Conservation (phyloP, 2,329 filamentous ascomycete genomes). For the Alternaria sp. region DNA sequence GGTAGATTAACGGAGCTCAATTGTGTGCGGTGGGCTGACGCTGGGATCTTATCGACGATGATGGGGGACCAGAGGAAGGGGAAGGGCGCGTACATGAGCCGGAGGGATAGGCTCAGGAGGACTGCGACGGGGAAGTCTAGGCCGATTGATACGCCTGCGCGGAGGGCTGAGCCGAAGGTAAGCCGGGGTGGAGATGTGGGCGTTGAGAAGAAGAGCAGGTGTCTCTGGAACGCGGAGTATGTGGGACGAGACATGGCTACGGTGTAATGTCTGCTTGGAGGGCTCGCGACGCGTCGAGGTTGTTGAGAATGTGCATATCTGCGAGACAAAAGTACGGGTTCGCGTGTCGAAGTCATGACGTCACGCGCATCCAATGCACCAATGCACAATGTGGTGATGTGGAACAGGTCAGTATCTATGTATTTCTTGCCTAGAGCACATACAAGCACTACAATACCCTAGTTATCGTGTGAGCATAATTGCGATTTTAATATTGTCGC, state of each 20-base stretch:
- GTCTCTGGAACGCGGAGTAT: conserved; percentile 28
- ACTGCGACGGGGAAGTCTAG: conserved; percentile 30
- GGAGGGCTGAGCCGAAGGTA: conserved; percentile 24
- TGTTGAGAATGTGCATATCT: neutral
- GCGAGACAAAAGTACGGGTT: neutral
- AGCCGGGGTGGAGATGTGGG: conserved; percentile 25
- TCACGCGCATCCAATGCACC: neutral
- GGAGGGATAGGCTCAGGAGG: conserved; percentile 24
- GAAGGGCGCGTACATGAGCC: conserved; percentile 25
- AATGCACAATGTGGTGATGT: neutral
- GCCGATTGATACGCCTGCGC: conserved; percentile 23
- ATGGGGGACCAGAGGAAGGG: conserved; percentile 22
- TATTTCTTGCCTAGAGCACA: neutral
- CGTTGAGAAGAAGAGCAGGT: conserved; percentile 31
- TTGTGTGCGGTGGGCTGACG: conserved; percentile 24
- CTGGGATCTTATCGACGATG: conserved; percentile 23
- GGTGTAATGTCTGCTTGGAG: neutral
- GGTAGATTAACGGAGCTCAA: conserved; percentile 12
- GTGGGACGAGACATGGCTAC: conserved; percentile 14
- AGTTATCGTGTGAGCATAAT: neutral
- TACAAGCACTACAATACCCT: neutral
- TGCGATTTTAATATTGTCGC: neutral
- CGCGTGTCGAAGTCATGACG: conserved; percentile 2
- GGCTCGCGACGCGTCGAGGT: neutral
- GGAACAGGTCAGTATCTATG: neutral